Base-by-base conservation (phyloP, 441 rosid species). In the Francoa sonchifolia region DNA sequence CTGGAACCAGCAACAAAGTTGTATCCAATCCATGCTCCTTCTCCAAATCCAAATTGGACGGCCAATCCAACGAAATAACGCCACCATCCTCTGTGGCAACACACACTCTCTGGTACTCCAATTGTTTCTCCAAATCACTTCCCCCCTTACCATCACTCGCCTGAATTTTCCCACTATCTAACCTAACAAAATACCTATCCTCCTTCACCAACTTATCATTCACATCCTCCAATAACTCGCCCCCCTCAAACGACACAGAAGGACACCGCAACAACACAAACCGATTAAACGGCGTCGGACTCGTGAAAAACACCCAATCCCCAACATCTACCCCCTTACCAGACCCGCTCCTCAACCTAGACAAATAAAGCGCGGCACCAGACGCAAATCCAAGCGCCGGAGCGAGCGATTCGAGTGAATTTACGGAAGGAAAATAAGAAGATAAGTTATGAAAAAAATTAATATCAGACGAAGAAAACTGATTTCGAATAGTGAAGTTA, bases 1-100 rank as follows among this genome's bases (percentile, higher is more conserved):
- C 96, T 0, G 99, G 94, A 15, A 92, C 77, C 48, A 86, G 48
- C 58, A 92, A 35, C 51, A 92, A 54, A 34, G 96, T 86, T 5
- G 96, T 66, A 41, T 86, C 99, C 58, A 92, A 15, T 57, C 96
- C 96, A 50, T 62, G 72, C 69, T 86, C 99, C 56, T 75, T 84
- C 36, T 20, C 53, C 56, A 90, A 60, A 17, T 80, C 79, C 72
- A 92, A 69, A 71, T 65, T 71, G 46, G 64, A 76, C 8, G 95
- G 96, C 94, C 95, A 92, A 68, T 92, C 99, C 40, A 92, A 52
- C 0, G 99, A 80, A 42, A 92, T 26, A 28, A 83, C 82, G 1
- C 96, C 99, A 0, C 96, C 96, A 41, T 86, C 96, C 50, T 62
- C 68, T 7, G 86, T 63, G 27, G 46, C 55, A 1, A 86, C 55